Conservation (phyloP, 2,329 filamentous ascomycete species). For the Emergomyces pasteurianus region DNA sequence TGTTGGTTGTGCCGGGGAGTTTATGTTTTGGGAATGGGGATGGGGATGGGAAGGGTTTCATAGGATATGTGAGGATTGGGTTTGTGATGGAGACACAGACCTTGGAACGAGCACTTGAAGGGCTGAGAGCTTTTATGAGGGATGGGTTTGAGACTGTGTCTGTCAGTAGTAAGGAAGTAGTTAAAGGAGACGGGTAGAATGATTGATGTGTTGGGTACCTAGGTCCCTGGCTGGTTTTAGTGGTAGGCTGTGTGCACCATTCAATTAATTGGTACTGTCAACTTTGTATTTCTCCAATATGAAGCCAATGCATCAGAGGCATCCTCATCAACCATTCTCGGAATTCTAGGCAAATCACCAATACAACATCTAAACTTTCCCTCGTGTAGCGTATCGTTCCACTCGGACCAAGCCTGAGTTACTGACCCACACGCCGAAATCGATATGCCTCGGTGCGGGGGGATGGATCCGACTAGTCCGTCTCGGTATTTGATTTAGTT, state of each 20-base stretch:
- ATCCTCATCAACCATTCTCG: no score
- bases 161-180: background rate
- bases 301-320: no score
- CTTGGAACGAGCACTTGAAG: slow-evolving; percentile 53
- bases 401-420: no score
- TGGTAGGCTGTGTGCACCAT: no score
- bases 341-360: background rate
- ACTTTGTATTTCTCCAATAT: no score
- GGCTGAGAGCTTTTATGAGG: slow-evolving; percentile 42
- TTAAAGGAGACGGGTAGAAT: background rate
- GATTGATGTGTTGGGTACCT: background rate
- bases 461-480: background rate
- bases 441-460: background rate
- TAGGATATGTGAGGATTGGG: slow-evolving; percentile 65
- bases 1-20: slow-evolving; percentile 63
- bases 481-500: background rate
- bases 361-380: background rate
- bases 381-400: no score
- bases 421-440: no score
- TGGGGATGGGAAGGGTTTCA: slow-evolving; percentile 48
- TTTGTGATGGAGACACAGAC: slow-evolving; percentile 61
- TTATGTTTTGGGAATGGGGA: slow-evolving; percentile 53
- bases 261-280: no score
- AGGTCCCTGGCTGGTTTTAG: no score
- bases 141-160: slow-evolving; percentile 42